Evolutionary conservation across 331 rosid species (phyloP).

Genomic region (Quercus phellos): DNA sequence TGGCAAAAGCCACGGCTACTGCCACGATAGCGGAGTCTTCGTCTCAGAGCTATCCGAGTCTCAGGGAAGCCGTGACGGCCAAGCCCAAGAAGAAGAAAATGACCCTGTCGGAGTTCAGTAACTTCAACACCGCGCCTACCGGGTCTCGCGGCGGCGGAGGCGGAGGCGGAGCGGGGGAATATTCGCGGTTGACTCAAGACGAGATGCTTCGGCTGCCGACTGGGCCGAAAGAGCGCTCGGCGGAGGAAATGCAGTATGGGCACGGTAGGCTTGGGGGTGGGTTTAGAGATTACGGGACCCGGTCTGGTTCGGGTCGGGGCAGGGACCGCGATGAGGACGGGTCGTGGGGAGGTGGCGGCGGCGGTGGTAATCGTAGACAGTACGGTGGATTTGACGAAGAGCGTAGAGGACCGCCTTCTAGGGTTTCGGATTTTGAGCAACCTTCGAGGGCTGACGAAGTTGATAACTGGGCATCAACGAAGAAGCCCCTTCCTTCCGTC

Average conservation of each 20-base stretch:
- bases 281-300: slow-evolving; percentile 51
- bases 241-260: slow-evolving; percentile 67
- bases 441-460: slow-evolving; percentile 98
- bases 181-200: slow-evolving; percentile 46
- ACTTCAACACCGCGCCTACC: not conserved
- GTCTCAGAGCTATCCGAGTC: slow-evolving; percentile 66
- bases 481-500: slow-evolving; percentile 51
- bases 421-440: slow-evolving; percentile 88
- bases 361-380: no score
- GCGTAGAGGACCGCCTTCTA: slow-evolving; percentile 58
- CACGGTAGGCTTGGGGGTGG: slow-evolving; percentile 62
- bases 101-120: slow-evolving; percentile 46
- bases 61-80: slow-evolving; percentile 58
- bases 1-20: slow-evolving; percentile 26
- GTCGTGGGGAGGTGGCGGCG: slow-evolving; percentile 60
- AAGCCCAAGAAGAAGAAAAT: slow-evolving; percentile 80
- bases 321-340: slow-evolving; percentile 67
- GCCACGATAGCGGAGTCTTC: slow-evolving; percentile 17
- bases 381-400: slow-evolving; percentile 82
- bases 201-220: slow-evolving; percentile 87
- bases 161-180: slow-evolving; percentile 5
- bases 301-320: slow-evolving; percentile 35
- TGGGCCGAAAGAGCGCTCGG: slow-evolving; percentile 74
- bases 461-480: slow-evolving; percentile 73
- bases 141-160: not conserved